Conservation (phyloP, 495 filamentous ascomycete genomes). For the Trichoderma orchidacearum region DNA sequence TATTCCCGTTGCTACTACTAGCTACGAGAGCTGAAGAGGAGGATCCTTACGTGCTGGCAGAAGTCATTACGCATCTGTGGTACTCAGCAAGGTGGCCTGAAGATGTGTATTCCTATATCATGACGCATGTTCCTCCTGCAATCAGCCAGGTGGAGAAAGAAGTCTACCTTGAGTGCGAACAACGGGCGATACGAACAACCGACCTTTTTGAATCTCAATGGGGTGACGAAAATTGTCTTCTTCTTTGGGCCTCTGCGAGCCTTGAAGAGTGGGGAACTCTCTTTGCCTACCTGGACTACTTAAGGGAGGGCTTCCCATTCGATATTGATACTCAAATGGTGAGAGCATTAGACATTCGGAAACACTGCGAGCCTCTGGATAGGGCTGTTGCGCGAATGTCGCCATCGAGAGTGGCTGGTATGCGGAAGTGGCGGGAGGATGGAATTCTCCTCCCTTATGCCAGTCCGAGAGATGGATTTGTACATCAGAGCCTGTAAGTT, state of each 20-base stretch:
- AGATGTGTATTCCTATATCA: background rate
- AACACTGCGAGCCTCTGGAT: background rate
- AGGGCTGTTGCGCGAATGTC: background rate
- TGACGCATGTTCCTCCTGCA: background rate
- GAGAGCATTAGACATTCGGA: background rate
- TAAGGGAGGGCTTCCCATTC: background rate
- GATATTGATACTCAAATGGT: no score
- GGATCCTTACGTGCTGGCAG: background rate
- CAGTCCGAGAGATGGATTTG: background rate
- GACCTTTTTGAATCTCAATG: no score
- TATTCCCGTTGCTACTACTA: background rate
- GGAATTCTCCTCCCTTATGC: background rate
- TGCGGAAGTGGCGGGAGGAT: background rate
- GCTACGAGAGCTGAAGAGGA: background rate
- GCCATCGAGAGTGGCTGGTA: background rate
- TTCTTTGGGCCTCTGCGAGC: no score
- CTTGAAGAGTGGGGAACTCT: no score
- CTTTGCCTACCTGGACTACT: background rate
- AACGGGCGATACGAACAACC: no score
- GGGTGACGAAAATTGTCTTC: no score
- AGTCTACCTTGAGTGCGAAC: background rate
- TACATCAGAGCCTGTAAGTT: background rate
- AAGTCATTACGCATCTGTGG: background rate
- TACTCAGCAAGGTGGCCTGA: background rate
- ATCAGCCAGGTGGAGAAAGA: background rate